Evolutionary conservation across 2,329 filamentous ascomycete species (phyloP), one percentile per base, ranked within the genome.

Genomic region (Fusarium pininemorale): DNA sequence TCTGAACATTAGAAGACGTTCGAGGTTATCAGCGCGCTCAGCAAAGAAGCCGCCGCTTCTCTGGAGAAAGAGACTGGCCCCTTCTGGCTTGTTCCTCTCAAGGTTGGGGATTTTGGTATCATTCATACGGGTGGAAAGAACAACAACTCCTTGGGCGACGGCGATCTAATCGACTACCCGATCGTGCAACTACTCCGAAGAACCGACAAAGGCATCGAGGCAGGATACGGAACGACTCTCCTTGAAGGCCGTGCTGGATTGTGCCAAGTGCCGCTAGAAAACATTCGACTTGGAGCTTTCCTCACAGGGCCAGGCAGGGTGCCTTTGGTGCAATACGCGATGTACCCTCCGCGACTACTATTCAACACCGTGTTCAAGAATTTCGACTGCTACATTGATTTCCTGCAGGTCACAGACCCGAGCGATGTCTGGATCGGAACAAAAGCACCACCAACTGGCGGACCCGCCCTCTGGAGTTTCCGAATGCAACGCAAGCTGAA

Each of bases 351-450:
- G 35, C 50, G 7, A 22, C 16, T 53, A 37, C 16, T 15, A 15
- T 26, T 26, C 50, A 26, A 12, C 1, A 37, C 16, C n/a, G 26
- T 20, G 13, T 37, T 26, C 32, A 26, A 26, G 13, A 15, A 37
- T 26, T 53, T 26, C 18, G 32, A 53, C 32, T 53, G 50, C 50
- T 53, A 22, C 13, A 10, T 53, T 53, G 18, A 15, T 5, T 12
- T 20, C 7, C n/a, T 26, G n/a, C 4, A 22, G 12, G 3, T 12
- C n/a, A 12, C 18, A 3, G 13, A 22, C 1, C 18, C 16, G 11
- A 35, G 2, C 18, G 10, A 26, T 37, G 18, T 16, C 30, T 53
- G n/a, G 50, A 37, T 53, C 18, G 37, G 50, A 53, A 53, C 32
- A 20, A 26, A 53, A 20, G 16, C 50, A 9, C 50, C 50, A 13